Conservation (phyloP, 2,329 filamentous ascomycete genomes). For the Neurospora crassa region DNA sequence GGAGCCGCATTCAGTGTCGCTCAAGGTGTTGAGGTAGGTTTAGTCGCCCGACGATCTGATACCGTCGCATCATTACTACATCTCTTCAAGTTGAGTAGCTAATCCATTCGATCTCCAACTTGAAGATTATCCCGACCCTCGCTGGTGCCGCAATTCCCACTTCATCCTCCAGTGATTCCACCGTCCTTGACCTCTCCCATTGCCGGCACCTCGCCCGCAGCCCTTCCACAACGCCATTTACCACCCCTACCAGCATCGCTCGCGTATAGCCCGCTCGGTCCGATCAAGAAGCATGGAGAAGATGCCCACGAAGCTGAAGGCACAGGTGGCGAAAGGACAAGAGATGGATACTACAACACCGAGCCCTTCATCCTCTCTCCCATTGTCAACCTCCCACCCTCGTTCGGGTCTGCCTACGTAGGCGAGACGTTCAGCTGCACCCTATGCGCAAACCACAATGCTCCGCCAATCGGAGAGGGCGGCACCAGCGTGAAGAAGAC, state of each 20-base stretch:
- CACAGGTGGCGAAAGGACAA: not conserved
- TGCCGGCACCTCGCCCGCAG: constrained; percentile 50
- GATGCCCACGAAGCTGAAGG: not conserved
- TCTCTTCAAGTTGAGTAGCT: constrained; percentile 5
- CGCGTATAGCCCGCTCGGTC: constrained; percentile 45
- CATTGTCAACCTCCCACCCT: constrained; percentile 73
- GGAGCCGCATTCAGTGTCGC: constrained; percentile 68
- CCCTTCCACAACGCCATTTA: constrained; percentile 33
- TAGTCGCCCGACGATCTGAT: not conserved
- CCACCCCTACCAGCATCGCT: constrained; percentile 56
- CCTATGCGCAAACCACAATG: constrained; percentile 89
- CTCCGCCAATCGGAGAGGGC: constrained; percentile 19
- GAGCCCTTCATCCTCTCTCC: constrained; percentile 50
- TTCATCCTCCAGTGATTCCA: constrained; percentile 56
- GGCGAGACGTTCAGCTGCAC: constrained; percentile 94
- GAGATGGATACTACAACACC: constrained; percentile 28
- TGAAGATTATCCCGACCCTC: constrained; percentile 72
- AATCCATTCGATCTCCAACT: constrained; percentile 26
- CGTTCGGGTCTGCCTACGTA: constrained; percentile 91
- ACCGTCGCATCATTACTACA: not conserved
- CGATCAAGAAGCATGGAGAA: not conserved
- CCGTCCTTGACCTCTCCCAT: constrained; percentile 64
- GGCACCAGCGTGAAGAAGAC: constrained; percentile 27
- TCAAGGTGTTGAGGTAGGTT: constrained; percentile 61
- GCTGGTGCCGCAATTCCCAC: constrained; percentile 60